A percentile compares a stretch with the other conserved stretches of the same genome.
Conservation (phyloP, 2,329 filamentous ascomycete species). For the Lecanicillium sp. region DNA sequence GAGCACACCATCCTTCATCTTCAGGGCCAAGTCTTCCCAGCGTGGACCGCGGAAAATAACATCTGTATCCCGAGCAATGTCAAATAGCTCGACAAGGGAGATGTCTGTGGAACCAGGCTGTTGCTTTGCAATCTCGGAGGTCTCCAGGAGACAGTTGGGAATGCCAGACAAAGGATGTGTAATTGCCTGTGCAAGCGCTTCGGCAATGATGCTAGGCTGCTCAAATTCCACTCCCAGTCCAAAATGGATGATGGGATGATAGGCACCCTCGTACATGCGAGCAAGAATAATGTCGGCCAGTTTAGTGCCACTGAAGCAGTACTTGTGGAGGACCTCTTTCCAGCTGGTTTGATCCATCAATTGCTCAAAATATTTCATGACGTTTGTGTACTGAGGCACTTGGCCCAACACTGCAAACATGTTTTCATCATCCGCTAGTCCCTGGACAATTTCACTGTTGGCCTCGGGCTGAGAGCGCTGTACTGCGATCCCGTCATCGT, state of each 20-base stretch:
- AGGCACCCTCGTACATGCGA: slow-evolving; percentile 39
- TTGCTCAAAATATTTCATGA: slow-evolving; percentile 53
- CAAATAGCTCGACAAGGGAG: slow-evolving; percentile 13
- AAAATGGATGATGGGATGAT: slow-evolving; percentile 62
- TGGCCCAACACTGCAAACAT: slow-evolving; percentile 8
- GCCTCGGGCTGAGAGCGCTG: slow-evolving; percentile 18
- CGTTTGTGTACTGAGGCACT: slow-evolving; percentile 43
- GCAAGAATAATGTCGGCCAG: slow-evolving; percentile 51
- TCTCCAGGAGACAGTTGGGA: too few species aligned
- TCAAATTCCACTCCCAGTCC: slow-evolving; percentile 62
- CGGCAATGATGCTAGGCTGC: slow-evolving; percentile 58
- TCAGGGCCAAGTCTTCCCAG: slow-evolving; percentile 14
- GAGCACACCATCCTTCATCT: slow-evolving; percentile 58
- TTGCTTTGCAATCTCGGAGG: slow-evolving; percentile 35
- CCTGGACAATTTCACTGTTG: slow-evolving; percentile 12
- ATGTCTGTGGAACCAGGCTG: slow-evolving; percentile 23
- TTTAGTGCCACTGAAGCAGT: slow-evolving; percentile 49
- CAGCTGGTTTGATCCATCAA: slow-evolving; percentile 54
- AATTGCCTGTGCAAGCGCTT: slow-evolving; percentile 58
- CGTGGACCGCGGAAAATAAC: slow-evolving; percentile 41
- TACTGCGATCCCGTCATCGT: slow-evolving; percentile 15
- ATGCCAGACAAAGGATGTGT: too few species aligned
- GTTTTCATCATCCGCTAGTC: slow-evolving; percentile 8
- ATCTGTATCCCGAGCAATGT: slow-evolving; percentile 29
- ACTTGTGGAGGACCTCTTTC: slow-evolving; percentile 38